Base-by-base conservation (phyloP, 1,139 yeast genomes). In the Kodamaea ohmeri region DNA sequence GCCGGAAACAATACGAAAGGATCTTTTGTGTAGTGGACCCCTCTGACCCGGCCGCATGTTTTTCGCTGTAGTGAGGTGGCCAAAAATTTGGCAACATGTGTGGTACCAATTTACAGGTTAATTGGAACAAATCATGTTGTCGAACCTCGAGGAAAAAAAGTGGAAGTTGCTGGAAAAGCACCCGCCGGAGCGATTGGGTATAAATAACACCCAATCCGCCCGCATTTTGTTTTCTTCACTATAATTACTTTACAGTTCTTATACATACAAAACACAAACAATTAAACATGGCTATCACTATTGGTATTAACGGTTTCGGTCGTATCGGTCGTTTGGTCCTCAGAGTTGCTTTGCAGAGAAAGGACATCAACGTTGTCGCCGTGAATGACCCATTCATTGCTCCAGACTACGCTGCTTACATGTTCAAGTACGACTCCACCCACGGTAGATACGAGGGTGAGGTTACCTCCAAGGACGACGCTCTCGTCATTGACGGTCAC, bases 291-390 rank as follows among this genome's bases (percentile, higher is more conserved):
- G 60, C 60, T 52, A 55, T 56, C 51, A 55, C 51, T 40, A 54
- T 83, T 65, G 92, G 92, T 75, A 84, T 83, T 67, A 83, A 83
- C 82, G 92, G 92, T 61, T 83, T 83, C 82, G 94, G 94, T 57
- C 81, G 94, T 70, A 83, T 83, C 56, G 94, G 94, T 53, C 87
- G 94, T 71, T 79, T 83, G 61, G 94, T 84, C 52, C 73, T 83
- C 63, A 81, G 94, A 76, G 76, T 82, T 61, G 92, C 92, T 51
- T 71, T 83, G 55, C 54, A 59, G 50, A 78, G 85, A 78, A 69
- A 74, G 52, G 85, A 78, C 74, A 80, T 83, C 58, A 73, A 80
- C 60, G 85, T 83, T 53, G 87, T 83, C 47, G 90, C 89, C 56
- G 71, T 83, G 76, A 83, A 83, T 64, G 90, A 83, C 67, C 94